Percentiles rank a stretch among this genome's conserved stretches.
These are phyloP conservation scores for Fusarium torreyae DNA, from an alignment of 2,329 filamentous ascomycete genomes.

Conservation along the genomic window DNA sequence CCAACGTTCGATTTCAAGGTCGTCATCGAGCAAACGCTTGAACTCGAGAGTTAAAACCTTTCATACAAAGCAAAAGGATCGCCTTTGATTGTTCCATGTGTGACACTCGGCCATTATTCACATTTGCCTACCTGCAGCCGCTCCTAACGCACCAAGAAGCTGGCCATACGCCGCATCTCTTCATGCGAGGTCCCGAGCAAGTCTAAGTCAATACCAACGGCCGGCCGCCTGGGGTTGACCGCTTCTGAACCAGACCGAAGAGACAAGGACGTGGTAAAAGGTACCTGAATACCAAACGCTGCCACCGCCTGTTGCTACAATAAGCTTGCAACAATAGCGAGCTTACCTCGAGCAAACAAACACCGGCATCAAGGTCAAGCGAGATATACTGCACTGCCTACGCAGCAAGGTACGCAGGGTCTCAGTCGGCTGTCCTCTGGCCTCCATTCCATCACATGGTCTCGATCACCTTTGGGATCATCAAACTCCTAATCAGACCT, in stretches of 20 bases:
- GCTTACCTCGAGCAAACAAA: constrained; percentile 21
- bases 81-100: constrained; percentile 28
- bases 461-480: constrained; percentile 40
- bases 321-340: constrained; percentile 8
- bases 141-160: constrained; percentile 32
- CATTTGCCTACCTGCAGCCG: constrained; percentile 33
- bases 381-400: constrained; percentile 13
- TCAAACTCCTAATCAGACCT: constrained; percentile 33
- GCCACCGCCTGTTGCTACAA: constrained; percentile 8
- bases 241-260: constrained; percentile 30
- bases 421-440: constrained; percentile 33
- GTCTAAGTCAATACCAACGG: constrained; percentile 40
- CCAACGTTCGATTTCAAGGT: constrained; percentile 11
- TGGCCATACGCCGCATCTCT: constrained; percentile 42
- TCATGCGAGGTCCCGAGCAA: constrained; percentile 44
- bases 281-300: constrained; percentile 11
- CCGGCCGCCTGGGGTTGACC: constrained; percentile 40
- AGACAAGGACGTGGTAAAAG: constrained; percentile 7
- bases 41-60: constrained; percentile 15
- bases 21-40: constrained; percentile 27
- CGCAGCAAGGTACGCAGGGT: constrained; percentile 34
- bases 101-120: constrained; percentile 27
- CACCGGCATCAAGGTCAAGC: constrained; percentile 17
- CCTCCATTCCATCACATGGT: constrained; percentile 43
- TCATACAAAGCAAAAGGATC: constrained; percentile 9